Base-by-base conservation (phyloP, 1,139 yeast species). In the Taphrina confusa region DNA sequence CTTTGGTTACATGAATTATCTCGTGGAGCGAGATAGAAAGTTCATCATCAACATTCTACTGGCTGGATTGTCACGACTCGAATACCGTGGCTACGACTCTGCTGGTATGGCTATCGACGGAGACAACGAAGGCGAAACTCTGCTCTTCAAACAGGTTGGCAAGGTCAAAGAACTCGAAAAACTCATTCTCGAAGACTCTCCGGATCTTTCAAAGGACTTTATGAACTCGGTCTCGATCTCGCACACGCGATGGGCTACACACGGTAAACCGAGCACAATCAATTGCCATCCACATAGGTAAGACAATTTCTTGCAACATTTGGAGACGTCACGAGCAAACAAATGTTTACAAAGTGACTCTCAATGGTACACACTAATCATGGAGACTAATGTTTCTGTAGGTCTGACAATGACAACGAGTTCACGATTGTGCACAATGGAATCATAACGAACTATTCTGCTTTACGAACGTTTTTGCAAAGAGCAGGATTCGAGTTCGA, bases 211-310 rank as follows among this genome's bases (percentile, higher is more conserved):
- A 71, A 80, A 84, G 68, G 82, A 81, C 61, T 89, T 89, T 70
- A 85, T 83, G 68, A 83, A 86, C 73, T 98, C 92, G 72, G 92
- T 85, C 63, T 98, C 96, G 72, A 92, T 94, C 73, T 97, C 98
- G 40, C 99, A 94, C 75, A 94, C 99, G 16, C 86, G 99, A 79
- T 94, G 99, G 99, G 98, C 99, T 51, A 94, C 99, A 47, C 99
- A 94, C 75, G 99, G 99, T 74, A 88, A 85, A 69, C 97, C 97
- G 61, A 82, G 82, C 69, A 82, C 80, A 63, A 71, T 76, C 66
- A 94, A 94, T 78, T 92, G 97, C 73, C 99, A 94, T 73, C 99
- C 99, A 57, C 98, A 92, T 23, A 54, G 64, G 55, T 59, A 18
- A 37, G 55, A n/a, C 31, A 14, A 6, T 20, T 16, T 3, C 14